phyloP scores from a whole-genome alignment of 164 flowering plant species.

The Tetrastigma voinierianum region DNA sequence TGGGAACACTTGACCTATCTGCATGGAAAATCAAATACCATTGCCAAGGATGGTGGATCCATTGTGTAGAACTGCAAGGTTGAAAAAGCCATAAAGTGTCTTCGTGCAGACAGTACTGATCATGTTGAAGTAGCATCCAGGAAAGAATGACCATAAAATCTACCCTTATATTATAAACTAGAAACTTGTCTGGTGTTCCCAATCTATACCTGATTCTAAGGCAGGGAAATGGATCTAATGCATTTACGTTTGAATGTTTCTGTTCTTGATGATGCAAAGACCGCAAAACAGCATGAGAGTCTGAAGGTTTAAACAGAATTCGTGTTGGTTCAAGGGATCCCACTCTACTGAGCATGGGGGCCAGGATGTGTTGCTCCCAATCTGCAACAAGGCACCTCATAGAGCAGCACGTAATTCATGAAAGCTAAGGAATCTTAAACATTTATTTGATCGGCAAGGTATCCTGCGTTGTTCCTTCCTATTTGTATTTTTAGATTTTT shows the following conservation, averaged over 20 bases:
- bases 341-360: constrained; percentile 37
- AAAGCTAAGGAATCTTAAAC: constrained; percentile 90
- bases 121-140: constrained; percentile 26
- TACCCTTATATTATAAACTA: constrained; percentile 36
- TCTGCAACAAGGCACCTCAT: constrained; percentile 58
- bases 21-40: constrained; percentile 28
- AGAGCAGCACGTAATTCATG: constrained; percentile 62
- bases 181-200: constrained; percentile 25
- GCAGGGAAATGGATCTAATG: constrained; percentile 38
- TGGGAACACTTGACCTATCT: constrained; percentile 27
- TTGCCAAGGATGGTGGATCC: constrained; percentile 26
- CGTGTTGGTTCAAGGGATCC: constrained; percentile 34
- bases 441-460: constrained; percentile 89
- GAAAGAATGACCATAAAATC: constrained; percentile 31
- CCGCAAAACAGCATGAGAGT: constrained; percentile 30
- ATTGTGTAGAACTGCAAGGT: constrained; percentile 24
- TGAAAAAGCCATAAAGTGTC: constrained; percentile 37
- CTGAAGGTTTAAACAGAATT: constrained; percentile 43
- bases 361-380: constrained; percentile 59
- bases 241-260: constrained; percentile 26
- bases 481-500: constrained; percentile 12
- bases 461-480: too few species aligned
- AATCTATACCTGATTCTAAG: constrained; percentile 26
- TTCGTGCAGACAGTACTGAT: constrained; percentile 34
- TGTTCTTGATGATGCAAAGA: constrained; percentile 33